Evolutionary conservation across 768 basidiomycete species (phyloP), one percentile per base, ranked within the genome.

Genomic region (Leucocoprinus birnbaumii): DNA sequence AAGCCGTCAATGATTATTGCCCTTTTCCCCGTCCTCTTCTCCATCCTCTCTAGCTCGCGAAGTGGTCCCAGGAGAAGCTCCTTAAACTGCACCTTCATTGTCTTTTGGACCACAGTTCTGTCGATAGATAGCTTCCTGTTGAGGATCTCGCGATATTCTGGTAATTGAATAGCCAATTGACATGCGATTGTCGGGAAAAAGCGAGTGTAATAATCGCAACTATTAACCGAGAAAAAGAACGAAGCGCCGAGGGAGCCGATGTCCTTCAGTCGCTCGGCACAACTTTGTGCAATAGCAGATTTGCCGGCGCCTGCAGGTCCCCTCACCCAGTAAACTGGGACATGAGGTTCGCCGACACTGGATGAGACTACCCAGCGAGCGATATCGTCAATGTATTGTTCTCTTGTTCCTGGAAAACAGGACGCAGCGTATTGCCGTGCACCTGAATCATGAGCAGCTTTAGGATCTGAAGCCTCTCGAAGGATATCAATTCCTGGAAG

Each of bases 361-460:
- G 49, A 4, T 3, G 49, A 5, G 3, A 24, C 22, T 16, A 21
- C 45, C 53, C 53, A 56, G 10, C 40, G 25, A 7, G 42, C 26
- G 44, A 59, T 48, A 27, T 59, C 51, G 14, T 35, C 26, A 25
- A 59, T 56, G 41, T 53, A 24, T 48, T 56, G 24, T 27, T 25
- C 37, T 6, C 58, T 27, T 8, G 54, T 59, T 5, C 58, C 58
- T 3, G 45, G 44, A 21, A 48, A 48, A 48, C 58, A 59, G 19
- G 51, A 46, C 4, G 55, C 55, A 19, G 58, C 55, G 27, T 53
- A 52, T 7, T 21, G 11, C 7, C 55, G 55, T 11, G 58, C 48
- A 3, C 13, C 22, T 8, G 55, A 59, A 8, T 55, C 51, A 24
- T 56, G 46, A 3, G 55, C 48, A 6, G 58, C 58, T 22, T 59